A percentile compares a stretch with the other conserved stretches of the same genome.
These are phyloP conservation scores for Leishmania major DNA, from an alignment of 208 protist genomes.

Conservation along the genomic window DNA sequence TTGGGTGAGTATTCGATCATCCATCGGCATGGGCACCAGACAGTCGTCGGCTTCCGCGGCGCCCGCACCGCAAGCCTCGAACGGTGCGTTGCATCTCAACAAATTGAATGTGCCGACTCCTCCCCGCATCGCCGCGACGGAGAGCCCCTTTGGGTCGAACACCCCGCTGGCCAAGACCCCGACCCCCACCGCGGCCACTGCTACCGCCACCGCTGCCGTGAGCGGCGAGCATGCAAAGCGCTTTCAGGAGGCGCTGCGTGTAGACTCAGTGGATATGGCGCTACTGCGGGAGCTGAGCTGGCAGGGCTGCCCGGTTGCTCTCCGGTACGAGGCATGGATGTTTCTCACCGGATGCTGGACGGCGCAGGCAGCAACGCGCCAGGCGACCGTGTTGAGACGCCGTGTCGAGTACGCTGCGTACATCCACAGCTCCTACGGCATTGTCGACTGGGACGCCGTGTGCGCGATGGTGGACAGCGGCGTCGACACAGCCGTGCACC, in stretches of 20 bases:
- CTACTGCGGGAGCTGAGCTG: constrained; percentile 55
- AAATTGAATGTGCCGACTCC: neutral
- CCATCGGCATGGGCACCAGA: neutral
- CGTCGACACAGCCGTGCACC: constrained; percentile 31
- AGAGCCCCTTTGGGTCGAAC: neutral
- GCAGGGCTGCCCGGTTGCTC: constrained; percentile 51
- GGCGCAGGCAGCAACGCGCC: constrained; percentile 35
- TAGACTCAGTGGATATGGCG: constrained; percentile 39
- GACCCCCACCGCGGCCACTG: neutral
- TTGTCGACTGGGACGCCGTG: constrained; percentile 62
- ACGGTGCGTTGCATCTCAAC: neutral
- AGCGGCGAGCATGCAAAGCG: constrained; percentile 21
- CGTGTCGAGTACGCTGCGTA: constrained; percentile 61
- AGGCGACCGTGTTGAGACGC: constrained; percentile 44
- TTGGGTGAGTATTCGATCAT: neutral
- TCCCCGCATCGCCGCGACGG: neutral
- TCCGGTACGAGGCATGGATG: constrained; percentile 66
- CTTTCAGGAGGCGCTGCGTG: constrained; percentile 33
- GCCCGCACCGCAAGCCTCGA: neutral
- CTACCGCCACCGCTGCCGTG: neutral
- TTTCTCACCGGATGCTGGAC: constrained; percentile 65
- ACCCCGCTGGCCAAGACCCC: neutral
- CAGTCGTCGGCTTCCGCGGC: neutral
- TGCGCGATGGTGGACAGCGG: constrained; percentile 41
- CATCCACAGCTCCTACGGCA: constrained; percentile 51